Evolutionary conservation across 495 filamentous ascomycete genomes (phyloP), one percentile per base, ranked within the genome.

Genomic region (Parmelia sp.): DNA sequence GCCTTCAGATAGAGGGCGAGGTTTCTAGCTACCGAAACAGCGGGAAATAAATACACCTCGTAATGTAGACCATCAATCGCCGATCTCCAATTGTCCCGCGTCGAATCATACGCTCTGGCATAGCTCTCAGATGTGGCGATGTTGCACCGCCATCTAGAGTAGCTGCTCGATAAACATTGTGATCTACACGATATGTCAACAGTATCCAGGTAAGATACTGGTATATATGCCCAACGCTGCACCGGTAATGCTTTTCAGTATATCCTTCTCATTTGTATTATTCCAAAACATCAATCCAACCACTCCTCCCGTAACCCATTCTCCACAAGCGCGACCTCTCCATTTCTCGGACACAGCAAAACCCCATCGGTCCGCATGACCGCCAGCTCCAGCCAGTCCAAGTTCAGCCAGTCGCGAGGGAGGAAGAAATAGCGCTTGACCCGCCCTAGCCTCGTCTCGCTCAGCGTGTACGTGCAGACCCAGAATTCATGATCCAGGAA

Each of bases 381-480:
- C 17, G 56, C 59, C 35, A 62, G 60, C 29, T 57, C 58, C 49
- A 62, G 53, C 21, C 36, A 36, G 33, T 58, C 58, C 14, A 35
- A n/a, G 11, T 17, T 57, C 4, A 55, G 36, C 64, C 64, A 66
- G 37, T 61, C 64, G 7, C 49, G 42, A 8, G 64, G 59, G 14
- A 66, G 29, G 23, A 66, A 66, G 33, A 62, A 66, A 37, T 66
- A 59, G 35, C 64, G 49, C 44, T 49, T 58, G 39, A 66, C 31
- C 1, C 37, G 59, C 12, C 37, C 27, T 8, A 25, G 36, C 11
- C 47, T 36, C 27, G 49, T 42, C 8, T 57, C 42, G 45, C 60
- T 47, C 11, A 65, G 27, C 1, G 36, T 60, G 42, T 53, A 65
- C 36, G 63, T 60, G 45, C 58, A 65, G 25, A 65, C 25, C 63